phyloP scores from a whole-genome alignment of 192 early-diverging fungal genomes.

The Linnemannia hyalina region DNA sequence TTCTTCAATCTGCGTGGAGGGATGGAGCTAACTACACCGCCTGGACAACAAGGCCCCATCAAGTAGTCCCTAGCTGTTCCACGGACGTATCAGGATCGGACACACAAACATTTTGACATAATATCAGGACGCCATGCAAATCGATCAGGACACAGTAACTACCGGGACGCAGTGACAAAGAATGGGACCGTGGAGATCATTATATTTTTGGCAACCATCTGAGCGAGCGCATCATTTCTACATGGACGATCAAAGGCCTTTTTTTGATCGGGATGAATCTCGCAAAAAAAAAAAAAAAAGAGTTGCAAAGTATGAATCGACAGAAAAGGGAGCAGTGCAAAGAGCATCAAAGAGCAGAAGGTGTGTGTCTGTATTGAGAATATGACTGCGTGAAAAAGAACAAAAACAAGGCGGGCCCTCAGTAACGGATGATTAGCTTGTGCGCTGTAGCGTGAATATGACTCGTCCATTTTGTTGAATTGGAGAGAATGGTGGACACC shows the following conservation, averaged over 20 bases:
- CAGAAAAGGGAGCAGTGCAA: background rate
- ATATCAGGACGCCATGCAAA: background rate
- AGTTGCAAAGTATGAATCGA: background rate
- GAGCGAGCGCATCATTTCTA: background rate
- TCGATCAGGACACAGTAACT: background rate
- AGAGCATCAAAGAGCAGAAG: background rate
- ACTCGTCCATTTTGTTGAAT: background rate
- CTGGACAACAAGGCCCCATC: background rate
- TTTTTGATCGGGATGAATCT: too few species aligned
- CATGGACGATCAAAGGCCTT: background rate
- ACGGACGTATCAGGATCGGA: background rate
- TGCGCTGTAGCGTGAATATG: background rate
- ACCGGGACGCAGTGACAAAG: background rate
- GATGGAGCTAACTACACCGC: background rate
- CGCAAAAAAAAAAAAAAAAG: too few species aligned
- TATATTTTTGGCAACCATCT: background rate
- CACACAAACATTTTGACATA: background rate
- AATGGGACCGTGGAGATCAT: background rate
- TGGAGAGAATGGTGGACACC: background rate
- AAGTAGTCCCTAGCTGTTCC: background rate
- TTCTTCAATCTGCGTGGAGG: background rate
- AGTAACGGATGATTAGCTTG: background rate
- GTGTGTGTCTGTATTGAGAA: background rate
- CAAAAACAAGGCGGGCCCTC: background rate
- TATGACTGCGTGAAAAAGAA: background rate